Evolutionary conservation across 352 stramenopile species (phyloP).

Genomic region (Phytophthora ramorum): DNA sequence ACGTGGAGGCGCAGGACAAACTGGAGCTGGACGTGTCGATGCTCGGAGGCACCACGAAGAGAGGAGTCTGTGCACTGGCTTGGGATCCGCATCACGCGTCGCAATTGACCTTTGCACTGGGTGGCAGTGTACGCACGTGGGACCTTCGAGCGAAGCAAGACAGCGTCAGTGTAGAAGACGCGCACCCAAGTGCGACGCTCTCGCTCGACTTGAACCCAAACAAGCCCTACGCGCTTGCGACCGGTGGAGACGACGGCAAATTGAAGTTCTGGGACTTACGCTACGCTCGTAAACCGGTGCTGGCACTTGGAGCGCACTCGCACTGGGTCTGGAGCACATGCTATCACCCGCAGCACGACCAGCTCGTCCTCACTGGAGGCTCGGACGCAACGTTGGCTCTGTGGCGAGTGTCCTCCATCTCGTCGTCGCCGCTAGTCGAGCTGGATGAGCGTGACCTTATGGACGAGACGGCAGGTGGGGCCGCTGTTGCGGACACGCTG

Average conservation of each 20-base stretch:
- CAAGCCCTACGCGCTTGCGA: conserved; percentile 93
- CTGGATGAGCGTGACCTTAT: conserved; percentile 87
- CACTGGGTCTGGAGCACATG: conserved; percentile 93
- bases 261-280: conserved; percentile 99
- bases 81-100: conserved; percentile 89
- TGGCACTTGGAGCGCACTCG: conserved; percentile 90
- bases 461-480: conserved; percentile 59
- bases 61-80: conserved; percentile 39
- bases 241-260: conserved; percentile 93
- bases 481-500: conserved; percentile 71
- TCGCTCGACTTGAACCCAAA: conserved; percentile 99
- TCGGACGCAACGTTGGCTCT: conserved; percentile 95
- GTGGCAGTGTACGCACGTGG: conserved; percentile 74
- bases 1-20: conserved; percentile 45
- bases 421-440: conserved; percentile 95
- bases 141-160: conserved; percentile 65
- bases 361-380: conserved; percentile 94
- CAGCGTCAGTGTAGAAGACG: conserved; percentile 56
- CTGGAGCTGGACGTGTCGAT: conserved; percentile 64
- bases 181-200: conserved; percentile 62
- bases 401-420: conserved; percentile 97
- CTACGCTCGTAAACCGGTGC: conserved; percentile 71
- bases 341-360: conserved; percentile 99
- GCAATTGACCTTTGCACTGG: conserved; percentile 70
- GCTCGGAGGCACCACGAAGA: conserved; percentile 40